A percentile compares a stretch with the other conserved stretches of the same genome.
These are phyloP conservation scores for Psilocybe azurescens DNA, from an alignment of 768 basidiomycete genomes.

Conservation along the genomic window DNA sequence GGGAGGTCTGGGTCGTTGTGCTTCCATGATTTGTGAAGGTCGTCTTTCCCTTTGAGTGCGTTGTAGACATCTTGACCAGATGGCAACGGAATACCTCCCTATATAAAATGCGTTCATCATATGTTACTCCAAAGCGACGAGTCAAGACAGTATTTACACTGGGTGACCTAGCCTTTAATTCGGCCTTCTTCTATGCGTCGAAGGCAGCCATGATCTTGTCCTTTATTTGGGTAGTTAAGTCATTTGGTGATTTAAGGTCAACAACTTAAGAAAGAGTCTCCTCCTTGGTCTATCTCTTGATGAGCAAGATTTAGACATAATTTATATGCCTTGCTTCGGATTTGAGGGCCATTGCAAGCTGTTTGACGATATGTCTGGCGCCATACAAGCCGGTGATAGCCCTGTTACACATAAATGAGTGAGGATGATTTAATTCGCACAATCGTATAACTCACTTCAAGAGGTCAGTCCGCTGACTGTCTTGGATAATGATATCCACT, in stretches of 20 bases:
- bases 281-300: not conserved
- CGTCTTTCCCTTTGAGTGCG: not conserved
- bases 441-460: not conserved
- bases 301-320: not conserved
- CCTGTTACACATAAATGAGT: not conserved
- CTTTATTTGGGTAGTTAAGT: not conserved
- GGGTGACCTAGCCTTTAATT: not conserved
- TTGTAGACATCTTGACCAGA: not conserved
- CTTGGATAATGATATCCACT: not conserved
- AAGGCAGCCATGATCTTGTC: not conserved
- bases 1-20: not conserved
- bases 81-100: not conserved
- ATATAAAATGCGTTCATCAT: not conserved
- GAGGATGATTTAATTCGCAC: not conserved
- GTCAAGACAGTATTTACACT: not conserved
- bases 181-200: not conserved
- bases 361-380: not conserved
- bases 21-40: not conserved
- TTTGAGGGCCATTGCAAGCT: not conserved
- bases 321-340: not conserved
- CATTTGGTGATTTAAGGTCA: not conserved
- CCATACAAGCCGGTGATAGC: not conserved
- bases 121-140: not conserved
- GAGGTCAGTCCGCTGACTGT: slow-evolving; percentile 1
- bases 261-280: not conserved